Base-by-base conservation (phyloP, 2,329 filamentous ascomycete genomes). In the Niveomyces coronatus region DNA sequence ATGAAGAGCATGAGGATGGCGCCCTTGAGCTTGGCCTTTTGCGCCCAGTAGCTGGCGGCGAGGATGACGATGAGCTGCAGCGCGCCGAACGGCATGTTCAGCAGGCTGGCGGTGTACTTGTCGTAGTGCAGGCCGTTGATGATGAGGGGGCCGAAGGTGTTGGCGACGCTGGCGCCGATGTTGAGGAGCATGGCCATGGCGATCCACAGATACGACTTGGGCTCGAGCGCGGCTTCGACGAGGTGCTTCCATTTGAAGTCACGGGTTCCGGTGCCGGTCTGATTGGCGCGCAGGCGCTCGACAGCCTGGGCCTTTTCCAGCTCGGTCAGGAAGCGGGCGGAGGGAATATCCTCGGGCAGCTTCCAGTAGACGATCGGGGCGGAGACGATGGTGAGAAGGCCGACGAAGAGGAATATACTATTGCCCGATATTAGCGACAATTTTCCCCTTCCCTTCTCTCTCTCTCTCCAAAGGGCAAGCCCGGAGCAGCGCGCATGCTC, bases 231-330 rank as follows among this genome's bases (percentile, higher is more conserved):
- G 0, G 61, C 54, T 42, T 75, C 68, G 13, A 70, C 63, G 1
- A 82, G 62, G 45, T 91, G 85, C 16, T 71, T 67, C 60, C 70
- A 65, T 45, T 82, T 82, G 57, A 80, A 83, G 44, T 82, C 69
- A 45, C 77, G 76, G 44, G 76, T 82, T 2, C 79, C 80, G 13
- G 83, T 78, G 0, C 84, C 84, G 43, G 84, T 84, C 53, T 85
- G 76, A 48, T 89, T 89, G 16, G 76, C 67, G 0, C 82, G 68
- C 5, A 89, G 74, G 0, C 84, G 70, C 45, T 85, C 83, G 18
- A 87, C 63, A 0, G 79, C 81, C 29, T 85, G 66, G 0, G 76
- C 54, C 10, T 76, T 74, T 46, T 89, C 84, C 31, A 75, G 67
- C 37, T 79, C 70, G 7, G 64, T 80, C 18, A 91, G 50, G 41